A percentile compares a stretch with the other conserved stretches of the same genome.
These are phyloP conservation scores for Entelexis paramagnoliae DNA, from an alignment of 1,139 yeast species.

Conservation along the genomic window DNA sequence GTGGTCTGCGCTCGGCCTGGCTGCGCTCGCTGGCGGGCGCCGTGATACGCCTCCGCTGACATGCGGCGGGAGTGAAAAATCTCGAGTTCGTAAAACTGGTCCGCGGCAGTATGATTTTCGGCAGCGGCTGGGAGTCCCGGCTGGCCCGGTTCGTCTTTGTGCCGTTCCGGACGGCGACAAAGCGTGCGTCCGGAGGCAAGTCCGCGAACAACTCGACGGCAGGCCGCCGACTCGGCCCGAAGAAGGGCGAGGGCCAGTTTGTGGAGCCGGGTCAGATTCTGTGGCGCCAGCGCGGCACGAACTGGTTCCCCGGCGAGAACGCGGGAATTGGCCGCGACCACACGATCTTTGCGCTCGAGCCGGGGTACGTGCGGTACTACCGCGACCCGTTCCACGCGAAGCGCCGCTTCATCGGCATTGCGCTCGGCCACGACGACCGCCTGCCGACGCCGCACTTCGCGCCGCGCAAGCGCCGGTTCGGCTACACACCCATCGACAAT, in stretches of 20 bases:
- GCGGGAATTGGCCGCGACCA: constrained; percentile 83
- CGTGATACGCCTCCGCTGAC: too few species aligned
- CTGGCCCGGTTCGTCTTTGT: constrained; percentile 26
- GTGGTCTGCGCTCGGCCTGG: too few species aligned
- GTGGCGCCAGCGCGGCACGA: constrained; percentile 95
- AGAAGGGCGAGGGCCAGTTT: constrained; percentile 60
- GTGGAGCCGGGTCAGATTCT: constrained; percentile 80
- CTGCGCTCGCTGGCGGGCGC: background rate
- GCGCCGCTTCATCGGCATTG: constrained; percentile 83
- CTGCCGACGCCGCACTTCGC: constrained; percentile 85
- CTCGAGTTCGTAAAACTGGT: background rate
- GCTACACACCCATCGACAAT: constrained; percentile 49
- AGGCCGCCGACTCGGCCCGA: constrained; percentile 90
- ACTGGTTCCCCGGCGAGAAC: constrained; percentile 89
- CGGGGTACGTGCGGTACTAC: constrained; percentile 86
- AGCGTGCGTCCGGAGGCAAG: constrained; percentile 86
- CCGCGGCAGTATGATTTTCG: constrained; percentile 11
- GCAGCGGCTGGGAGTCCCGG: constrained; percentile 16
- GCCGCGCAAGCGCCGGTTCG: constrained; percentile 79
- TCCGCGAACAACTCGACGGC: constrained; percentile 91
- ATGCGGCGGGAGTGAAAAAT: too few species aligned
- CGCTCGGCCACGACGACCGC: constrained; percentile 49
- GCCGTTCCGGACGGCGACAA: constrained; percentile 81
- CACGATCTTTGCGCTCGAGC: constrained; percentile 81
- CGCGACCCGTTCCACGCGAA: constrained; percentile 95